Conservation (phyloP, 2,329 filamentous ascomycete genomes). For the Clonostachys rosea region DNA sequence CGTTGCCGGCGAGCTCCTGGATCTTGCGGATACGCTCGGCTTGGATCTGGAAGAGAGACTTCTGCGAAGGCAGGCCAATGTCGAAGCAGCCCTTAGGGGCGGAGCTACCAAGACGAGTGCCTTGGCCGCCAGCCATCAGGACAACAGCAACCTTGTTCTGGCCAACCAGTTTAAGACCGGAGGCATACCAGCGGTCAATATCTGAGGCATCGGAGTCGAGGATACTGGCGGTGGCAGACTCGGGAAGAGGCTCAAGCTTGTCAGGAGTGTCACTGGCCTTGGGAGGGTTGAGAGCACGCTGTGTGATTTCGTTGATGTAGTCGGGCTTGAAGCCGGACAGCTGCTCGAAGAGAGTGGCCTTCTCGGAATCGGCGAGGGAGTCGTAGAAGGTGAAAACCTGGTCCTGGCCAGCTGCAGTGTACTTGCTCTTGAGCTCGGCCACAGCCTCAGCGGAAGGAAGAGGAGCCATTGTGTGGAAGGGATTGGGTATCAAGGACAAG, state of each 20-base stretch:
- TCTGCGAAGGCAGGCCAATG: slow-evolving; percentile 87
- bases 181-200: slow-evolving; percentile 78
- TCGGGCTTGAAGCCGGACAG: slow-evolving; percentile 76
- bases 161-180: slow-evolving; percentile 74
- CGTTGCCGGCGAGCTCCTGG: slow-evolving; percentile 69
- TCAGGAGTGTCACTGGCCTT: slow-evolving; percentile 40
- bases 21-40: slow-evolving; percentile 88
- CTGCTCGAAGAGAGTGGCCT: slow-evolving; percentile 76
- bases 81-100: slow-evolving; percentile 97
- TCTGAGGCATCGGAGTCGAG: slow-evolving; percentile 80
- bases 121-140: slow-evolving; percentile 95
- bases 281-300: slow-evolving; percentile 76
- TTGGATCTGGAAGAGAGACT: slow-evolving; percentile 97
- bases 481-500: no score
- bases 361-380: slow-evolving; percentile 66
- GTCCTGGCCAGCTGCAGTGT: slow-evolving; percentile 73
- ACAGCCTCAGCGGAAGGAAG: slow-evolving; percentile 53
- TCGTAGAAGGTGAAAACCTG: slow-evolving; percentile 83
- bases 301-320: slow-evolving; percentile 82
- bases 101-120: slow-evolving; percentile 88
- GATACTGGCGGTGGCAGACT: slow-evolving; percentile 81
- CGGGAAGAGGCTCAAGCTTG: slow-evolving; percentile 80
- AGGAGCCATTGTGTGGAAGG: no score
- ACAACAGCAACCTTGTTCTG: slow-evolving; percentile 80
- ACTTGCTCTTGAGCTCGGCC: slow-evolving; percentile 63